These are phyloP conservation scores for Camelina neglecta DNA, from an alignment of 345 rosid genomes.

Conservation along the genomic window DNA sequence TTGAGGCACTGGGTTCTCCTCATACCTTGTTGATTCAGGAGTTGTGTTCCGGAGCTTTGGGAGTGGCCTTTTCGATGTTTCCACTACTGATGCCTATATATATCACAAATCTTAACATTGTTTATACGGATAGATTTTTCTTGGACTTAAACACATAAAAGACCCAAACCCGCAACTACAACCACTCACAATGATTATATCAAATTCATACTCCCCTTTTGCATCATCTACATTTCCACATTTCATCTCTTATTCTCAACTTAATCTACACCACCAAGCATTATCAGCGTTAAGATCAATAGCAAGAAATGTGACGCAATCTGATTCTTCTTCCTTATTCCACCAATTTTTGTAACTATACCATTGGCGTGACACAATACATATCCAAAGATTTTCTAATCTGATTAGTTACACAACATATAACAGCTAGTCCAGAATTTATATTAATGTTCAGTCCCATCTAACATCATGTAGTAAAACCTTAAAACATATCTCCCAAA, in stretches of 20 bases:
- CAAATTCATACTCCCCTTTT: background rate
- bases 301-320: background rate
- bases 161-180: background rate
- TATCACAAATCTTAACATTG: background rate
- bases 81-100: slow-evolving; percentile 67
- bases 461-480: background rate
- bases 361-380: background rate
- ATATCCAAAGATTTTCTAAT: background rate
- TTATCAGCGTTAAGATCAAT: background rate
- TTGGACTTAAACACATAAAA: background rate
- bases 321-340: background rate
- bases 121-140: background rate
- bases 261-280: background rate
- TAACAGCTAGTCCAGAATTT: slow-evolving; percentile 3
- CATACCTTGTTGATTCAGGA: slow-evolving; percentile 62
- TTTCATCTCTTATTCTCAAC: slow-evolving; percentile 11
- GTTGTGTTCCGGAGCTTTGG: slow-evolving; percentile 82
- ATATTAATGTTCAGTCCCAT: background rate
- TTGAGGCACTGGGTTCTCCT: slow-evolving; percentile 64
- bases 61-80: slow-evolving; percentile 70
- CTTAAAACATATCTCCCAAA: background rate
- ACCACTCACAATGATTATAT: background rate
- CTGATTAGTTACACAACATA: background rate
- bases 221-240: background rate
- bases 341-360: background rate